A percentile compares a stretch with the other conserved stretches of the same genome.
Evolutionary conservation across 306 rosid species (phyloP).

Genomic region (Acmispon strigosus): DNA sequence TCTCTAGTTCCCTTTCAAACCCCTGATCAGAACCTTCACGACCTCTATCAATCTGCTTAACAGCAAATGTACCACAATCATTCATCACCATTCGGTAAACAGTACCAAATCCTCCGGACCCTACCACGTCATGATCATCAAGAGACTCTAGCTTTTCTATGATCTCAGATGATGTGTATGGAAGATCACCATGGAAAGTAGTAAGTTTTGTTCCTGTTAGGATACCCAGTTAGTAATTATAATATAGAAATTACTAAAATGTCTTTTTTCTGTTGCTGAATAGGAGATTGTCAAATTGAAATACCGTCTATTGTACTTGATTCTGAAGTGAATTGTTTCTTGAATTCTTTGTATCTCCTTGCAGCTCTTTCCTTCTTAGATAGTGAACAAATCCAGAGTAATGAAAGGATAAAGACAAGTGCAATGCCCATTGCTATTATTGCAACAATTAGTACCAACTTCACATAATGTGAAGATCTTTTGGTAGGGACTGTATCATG

Average conservation of each 20-base stretch:
- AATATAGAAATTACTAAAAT: not conserved
- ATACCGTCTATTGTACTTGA: slow-evolving; percentile 34
- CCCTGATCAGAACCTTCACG: slow-evolving; percentile 64
- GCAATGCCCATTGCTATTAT: slow-evolving; percentile 48
- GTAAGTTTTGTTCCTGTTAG: slow-evolving; percentile 62
- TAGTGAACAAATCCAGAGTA: slow-evolving; percentile 55
- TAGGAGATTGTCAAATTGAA: slow-evolving; percentile 5
- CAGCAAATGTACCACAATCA: slow-evolving; percentile 76
- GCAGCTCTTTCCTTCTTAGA: slow-evolving; percentile 67
- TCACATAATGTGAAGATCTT: slow-evolving; percentile 59
- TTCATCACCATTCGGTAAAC: slow-evolving; percentile 91
- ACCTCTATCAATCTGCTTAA: slow-evolving; percentile 65
- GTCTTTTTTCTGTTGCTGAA: not conserved
- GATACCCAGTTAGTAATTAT: not conserved
- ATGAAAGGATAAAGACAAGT: slow-evolving; percentile 40
- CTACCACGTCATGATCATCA: slow-evolving; percentile 64
- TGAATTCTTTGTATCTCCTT: slow-evolving; percentile 54
- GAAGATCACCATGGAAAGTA: slow-evolving; percentile 85
- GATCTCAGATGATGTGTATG: slow-evolving; percentile 64
- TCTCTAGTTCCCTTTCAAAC: slow-evolving; percentile 78
- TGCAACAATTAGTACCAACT: slow-evolving; percentile 64
- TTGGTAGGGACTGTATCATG: slow-evolving; percentile 56
- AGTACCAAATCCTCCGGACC: slow-evolving; percentile 78
- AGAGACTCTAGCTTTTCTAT: slow-evolving; percentile 78
- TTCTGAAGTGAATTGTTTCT: slow-evolving; percentile 54